Evolutionary conservation across 192 early-diverging fungal genomes (phyloP).

Genomic region (Endogone sp.): DNA sequence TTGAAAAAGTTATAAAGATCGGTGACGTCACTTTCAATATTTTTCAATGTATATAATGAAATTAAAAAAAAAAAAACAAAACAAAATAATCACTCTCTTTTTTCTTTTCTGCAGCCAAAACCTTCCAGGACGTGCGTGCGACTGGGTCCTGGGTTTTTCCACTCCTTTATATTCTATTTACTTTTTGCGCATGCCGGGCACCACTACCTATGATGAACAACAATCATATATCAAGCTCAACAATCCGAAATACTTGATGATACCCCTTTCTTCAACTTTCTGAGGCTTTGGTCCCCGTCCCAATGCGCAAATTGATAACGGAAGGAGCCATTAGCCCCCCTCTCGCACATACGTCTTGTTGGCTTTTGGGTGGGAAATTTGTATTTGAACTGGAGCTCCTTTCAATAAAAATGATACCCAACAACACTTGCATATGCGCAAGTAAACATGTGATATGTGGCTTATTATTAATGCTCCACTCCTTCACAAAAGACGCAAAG

Average conservation of each 20-base stretch:
- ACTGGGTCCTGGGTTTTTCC: not conserved
- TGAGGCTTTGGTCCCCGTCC: too few species aligned
- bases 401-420: too few species aligned
- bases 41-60: too few species aligned
- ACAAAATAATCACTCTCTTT: too few species aligned
- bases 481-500: too few species aligned
- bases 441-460: not conserved
- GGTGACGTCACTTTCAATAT: too few species aligned
- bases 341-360: constrained; percentile 2
- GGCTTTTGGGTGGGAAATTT: constrained; percentile 3
- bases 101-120: not conserved
- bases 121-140: not conserved
- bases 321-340: not conserved
- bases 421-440: too few species aligned
- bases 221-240: not conserved
- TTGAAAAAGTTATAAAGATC: too few species aligned
- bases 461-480: too few species aligned
- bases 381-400: constrained; percentile 12
- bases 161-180: not conserved
- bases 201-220: not conserved
- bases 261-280: not conserved
- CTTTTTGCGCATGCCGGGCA: not conserved
- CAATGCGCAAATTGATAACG: too few species aligned
- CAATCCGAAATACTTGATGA: not conserved
- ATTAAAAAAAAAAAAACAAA: too few species aligned